A percentile compares a stretch with the other conserved stretches of the same genome.
These are phyloP conservation scores for Cicer pinnatifidum DNA, from an alignment of 306 rosid species.

Conservation along the genomic window DNA sequence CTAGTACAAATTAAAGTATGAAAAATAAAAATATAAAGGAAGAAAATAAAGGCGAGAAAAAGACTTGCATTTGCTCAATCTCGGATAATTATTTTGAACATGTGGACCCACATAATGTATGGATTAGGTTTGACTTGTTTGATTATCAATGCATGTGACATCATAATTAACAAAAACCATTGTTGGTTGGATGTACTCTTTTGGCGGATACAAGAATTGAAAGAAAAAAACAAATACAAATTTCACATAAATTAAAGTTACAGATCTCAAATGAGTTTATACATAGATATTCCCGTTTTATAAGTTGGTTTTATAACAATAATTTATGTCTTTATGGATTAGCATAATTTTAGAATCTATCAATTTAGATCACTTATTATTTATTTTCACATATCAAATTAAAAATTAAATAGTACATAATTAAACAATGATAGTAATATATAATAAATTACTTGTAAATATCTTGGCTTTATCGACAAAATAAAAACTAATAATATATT, in stretches of 20 bases:
- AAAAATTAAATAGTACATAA: too few relatives aligned
- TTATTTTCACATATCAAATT: too few relatives aligned
- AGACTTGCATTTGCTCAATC: conserved; percentile 51
- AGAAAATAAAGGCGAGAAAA: conserved; percentile 35
- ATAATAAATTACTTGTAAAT: background rate
- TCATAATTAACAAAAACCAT: conserved; percentile 58
- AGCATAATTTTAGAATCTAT: too few relatives aligned
- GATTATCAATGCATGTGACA: conserved; percentile 47
- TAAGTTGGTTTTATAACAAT: too few relatives aligned
- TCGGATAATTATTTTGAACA: conserved; percentile 43
- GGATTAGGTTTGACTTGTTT: conserved; percentile 52
- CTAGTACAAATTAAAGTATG: conserved; percentile 40
- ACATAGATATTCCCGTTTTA: too few relatives aligned
- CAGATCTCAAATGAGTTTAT: too few relatives aligned
- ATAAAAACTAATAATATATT: conserved; percentile 29
- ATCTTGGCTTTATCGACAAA: conserved; percentile 8
- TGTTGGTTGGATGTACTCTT: conserved; percentile 44
- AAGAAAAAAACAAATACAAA: too few relatives aligned
- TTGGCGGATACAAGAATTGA: too few relatives aligned
- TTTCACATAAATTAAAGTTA: too few relatives aligned
- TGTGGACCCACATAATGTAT: conserved; percentile 49
- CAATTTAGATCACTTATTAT: too few relatives aligned
- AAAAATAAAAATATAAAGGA: background rate
- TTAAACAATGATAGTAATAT: conserved; percentile 31
- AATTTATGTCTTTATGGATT: too few relatives aligned